A percentile compares a stretch with the other conserved stretches of the same genome.
phyloP scores from a whole-genome alignment of 1,284 basidiomycete genomes.

The Cutaneotrichosporon sp. region DNA sequence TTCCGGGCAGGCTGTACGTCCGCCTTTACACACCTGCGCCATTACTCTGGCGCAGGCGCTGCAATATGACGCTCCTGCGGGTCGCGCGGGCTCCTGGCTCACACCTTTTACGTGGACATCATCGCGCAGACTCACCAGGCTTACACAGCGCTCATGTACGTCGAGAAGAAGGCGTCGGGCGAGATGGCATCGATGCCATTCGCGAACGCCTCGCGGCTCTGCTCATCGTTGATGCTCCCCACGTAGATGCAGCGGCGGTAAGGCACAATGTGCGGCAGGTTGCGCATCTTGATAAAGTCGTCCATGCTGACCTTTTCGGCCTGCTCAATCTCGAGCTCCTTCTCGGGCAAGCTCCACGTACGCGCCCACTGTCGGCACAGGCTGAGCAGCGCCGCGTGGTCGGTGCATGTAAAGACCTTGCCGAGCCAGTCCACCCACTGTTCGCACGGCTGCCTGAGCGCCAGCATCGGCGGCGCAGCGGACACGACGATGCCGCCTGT shows the following conservation, averaged over 20 bases:
- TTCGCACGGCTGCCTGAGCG: slow-evolving; percentile 20
- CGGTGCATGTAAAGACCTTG: slow-evolving; percentile 13
- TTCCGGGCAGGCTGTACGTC: slow-evolving; percentile 25
- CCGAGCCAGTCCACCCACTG: slow-evolving; percentile 36
- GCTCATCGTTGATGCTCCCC: slow-evolving; percentile 21
- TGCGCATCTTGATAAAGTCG: slow-evolving; percentile 36
- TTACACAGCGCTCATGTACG: slow-evolving; percentile 28
- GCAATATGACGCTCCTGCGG: slow-evolving; percentile 15
- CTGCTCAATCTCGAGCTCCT: slow-evolving; percentile 12
- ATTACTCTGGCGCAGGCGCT: slow-evolving; percentile 15
- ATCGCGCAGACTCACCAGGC: slow-evolving; percentile 24
- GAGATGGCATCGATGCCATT: slow-evolving; percentile 31
- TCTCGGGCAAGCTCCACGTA: background rate
- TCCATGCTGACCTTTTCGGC: slow-evolving; percentile 29
- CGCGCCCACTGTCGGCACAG: slow-evolving; percentile 19
- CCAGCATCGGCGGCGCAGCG: slow-evolving; percentile 30
- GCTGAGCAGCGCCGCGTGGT: slow-evolving; percentile 26
- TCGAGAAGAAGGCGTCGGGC: slow-evolving; percentile 35
- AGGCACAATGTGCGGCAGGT: slow-evolving; percentile 32
- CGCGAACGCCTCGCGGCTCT: background rate
- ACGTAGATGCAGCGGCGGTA: slow-evolving; percentile 42
- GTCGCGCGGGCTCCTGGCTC: slow-evolving; percentile 21
- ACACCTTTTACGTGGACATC: slow-evolving; percentile 35
- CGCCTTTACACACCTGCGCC: slow-evolving; percentile 21
- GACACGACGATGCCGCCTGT: slow-evolving; percentile 29